These are phyloP conservation scores for Endoconidiophora polonica DNA, from an alignment of 2,329 filamentous ascomycete species.

Conservation along the genomic window DNA sequence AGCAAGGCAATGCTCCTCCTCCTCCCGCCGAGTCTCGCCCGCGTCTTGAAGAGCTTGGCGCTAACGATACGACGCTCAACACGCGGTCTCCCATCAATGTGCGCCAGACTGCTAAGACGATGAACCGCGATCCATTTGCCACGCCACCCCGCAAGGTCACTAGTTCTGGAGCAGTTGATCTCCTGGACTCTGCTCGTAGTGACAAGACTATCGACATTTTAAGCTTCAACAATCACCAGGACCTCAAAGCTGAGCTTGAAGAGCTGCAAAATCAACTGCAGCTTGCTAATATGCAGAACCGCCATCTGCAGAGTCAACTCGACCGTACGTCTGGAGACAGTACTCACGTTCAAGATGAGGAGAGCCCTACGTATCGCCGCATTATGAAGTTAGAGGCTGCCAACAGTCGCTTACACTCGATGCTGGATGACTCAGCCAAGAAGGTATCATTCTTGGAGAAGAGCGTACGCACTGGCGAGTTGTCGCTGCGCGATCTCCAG, in stretches of 20 bases:
- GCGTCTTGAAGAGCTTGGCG: conserved; percentile 72
- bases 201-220: conserved; percentile 66
- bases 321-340: conserved; percentile 31
- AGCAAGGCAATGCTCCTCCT: conserved; percentile 2
- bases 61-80: conserved; percentile 54
- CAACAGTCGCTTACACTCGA: conserved; percentile 80
- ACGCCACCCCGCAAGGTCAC: conserved; percentile 31
- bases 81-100: conserved; percentile 56
- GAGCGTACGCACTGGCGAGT: conserved; percentile 68
- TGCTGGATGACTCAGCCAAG: conserved; percentile 84
- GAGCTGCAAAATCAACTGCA: conserved; percentile 89
- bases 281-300: conserved; percentile 86
- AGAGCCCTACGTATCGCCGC: conserved; percentile 62
- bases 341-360: conserved; percentile 38
- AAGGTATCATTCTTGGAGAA: conserved; percentile 83
- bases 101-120: conserved; percentile 41
- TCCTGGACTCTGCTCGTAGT: conserved; percentile 61
- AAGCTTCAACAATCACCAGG: conserved; percentile 75
- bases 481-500: conserved; percentile 81
- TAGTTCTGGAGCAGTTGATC: conserved; percentile 35
- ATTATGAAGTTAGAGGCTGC: conserved; percentile 85
- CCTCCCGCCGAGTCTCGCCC: conserved; percentile 30
- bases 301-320: conserved; percentile 76
- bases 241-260: conserved; percentile 78
- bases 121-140: conserved; percentile 20